phyloP scores from a whole-genome alignment of 345 rosid species.

The Acer campestre region DNA sequence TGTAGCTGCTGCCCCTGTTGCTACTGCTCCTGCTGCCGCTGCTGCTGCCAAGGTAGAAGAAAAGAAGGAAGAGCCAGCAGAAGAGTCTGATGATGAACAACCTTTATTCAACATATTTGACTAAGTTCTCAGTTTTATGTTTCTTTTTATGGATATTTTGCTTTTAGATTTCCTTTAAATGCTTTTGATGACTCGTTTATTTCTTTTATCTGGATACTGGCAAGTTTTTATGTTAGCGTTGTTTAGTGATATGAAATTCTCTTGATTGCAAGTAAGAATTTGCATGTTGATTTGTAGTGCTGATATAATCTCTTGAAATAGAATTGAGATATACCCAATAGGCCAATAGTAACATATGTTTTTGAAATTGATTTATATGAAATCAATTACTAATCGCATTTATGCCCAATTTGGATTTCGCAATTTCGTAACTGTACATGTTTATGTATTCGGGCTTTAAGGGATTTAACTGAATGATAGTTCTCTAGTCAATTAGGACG shows the following conservation, averaged over 20 bases:
- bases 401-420: too few species aligned
- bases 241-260: too few species aligned
- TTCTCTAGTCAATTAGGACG: too few species aligned
- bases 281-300: too few species aligned
- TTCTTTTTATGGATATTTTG: background rate
- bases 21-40: slow-evolving; percentile 29
- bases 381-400: too few species aligned
- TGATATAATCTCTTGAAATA: too few species aligned
- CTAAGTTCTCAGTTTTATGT: slow-evolving; percentile 27
- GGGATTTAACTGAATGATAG: too few species aligned
- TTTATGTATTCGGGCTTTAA: too few species aligned
- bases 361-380: too few species aligned
- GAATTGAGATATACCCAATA: too few species aligned
- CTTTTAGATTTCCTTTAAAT: background rate
- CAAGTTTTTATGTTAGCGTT: background rate
- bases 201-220: background rate
- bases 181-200: background rate
- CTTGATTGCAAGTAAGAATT: background rate
- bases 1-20: slow-evolving; percentile 47
- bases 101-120: slow-evolving; percentile 56
- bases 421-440: too few species aligned
- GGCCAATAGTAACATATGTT: too few species aligned
- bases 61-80: slow-evolving; percentile 78
- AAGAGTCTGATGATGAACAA: slow-evolving; percentile 83
- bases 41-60: slow-evolving; percentile 59